These are phyloP conservation scores for Melaleuca quinquenervia DNA, from an alignment of 345 rosid genomes.

Conservation along the genomic window DNA sequence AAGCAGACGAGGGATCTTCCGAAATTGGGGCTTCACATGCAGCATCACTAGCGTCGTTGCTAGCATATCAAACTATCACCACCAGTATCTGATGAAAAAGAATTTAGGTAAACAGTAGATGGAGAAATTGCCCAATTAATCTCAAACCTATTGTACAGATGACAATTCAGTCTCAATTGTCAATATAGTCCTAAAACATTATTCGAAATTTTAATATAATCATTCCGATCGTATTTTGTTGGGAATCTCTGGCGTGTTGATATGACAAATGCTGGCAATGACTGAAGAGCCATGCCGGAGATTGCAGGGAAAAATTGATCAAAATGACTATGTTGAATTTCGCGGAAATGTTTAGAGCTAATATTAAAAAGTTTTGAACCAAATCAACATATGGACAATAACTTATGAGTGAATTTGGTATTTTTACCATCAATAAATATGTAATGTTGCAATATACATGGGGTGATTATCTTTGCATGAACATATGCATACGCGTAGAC, in stretches of 20 bases:
- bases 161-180: too few species aligned
- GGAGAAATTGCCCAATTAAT: neutral
- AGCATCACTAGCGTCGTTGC: neutral
- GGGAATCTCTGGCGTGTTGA: neutral
- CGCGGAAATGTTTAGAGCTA: neutral
- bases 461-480: neutral
- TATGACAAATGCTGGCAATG: neutral
- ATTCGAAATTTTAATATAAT: neutral
- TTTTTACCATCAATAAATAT: neutral
- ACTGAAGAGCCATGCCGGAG: neutral
- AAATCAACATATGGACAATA: neutral
- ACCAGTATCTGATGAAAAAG: neutral
- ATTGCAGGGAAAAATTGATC: neutral
- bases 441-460: neutral
- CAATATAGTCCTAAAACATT: too few species aligned
- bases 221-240: fast-evolving
- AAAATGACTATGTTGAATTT: neutral
- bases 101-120: neutral
- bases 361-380: neutral
- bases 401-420: neutral
- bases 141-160: neutral
- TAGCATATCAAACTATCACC: neutral
- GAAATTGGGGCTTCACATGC: neutral
- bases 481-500: too few species aligned
- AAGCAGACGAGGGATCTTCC: neutral